Base-by-base conservation (phyloP, 2,329 filamentous ascomycete species). In the Cladosporium phlei region DNA sequence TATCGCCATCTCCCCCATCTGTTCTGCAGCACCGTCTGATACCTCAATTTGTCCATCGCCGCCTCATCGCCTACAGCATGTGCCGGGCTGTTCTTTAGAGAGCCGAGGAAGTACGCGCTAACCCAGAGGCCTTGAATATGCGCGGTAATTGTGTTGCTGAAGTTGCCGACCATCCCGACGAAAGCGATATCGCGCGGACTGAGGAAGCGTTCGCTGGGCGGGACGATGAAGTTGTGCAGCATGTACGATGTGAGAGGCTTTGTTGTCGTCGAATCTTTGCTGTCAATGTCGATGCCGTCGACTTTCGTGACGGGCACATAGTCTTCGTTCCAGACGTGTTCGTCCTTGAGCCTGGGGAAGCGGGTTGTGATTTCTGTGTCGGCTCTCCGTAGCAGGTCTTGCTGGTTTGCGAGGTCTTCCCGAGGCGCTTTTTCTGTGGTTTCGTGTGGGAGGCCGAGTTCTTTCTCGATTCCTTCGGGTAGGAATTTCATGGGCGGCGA, bases 1-100 rank as follows among this genome's bases (percentile, higher is more conserved):
- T 85, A 86, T 19, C 86, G 74, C 76, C 82, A 83, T 52, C 75
- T 79, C 3, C 83, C 82, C 60, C 84, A 91, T 25, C 84, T 78
- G 14, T 76, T 80, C 59, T 84, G 73, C 35, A 88, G 67, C 16
- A 82, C 74, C 3, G 42, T 45, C 25, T 45, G 42, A 12, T 45
- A 45, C 11, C 32, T 19, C 0, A 82, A 60, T 21, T 67, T 57
- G 12, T 58, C 38, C 7, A 52, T 48, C 10, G 81, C 56, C 6
- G 72, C 68, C 10, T 67, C 64, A 6, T 59, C 52, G 16, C 51
- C 48, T 38, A 61, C 68, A 17, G 56, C 51, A 27, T 24, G 16
- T 9, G 30, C 32, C 2, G 42, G 42, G 2, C 54, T 27, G 32
- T 51, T 51, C 17, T 66, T 60, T 8, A 86, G 63, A 28, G 70